These are phyloP conservation scores for Saccharomycopsis fermentans DNA, from an alignment of 805 yeast species.

Conservation along the genomic window DNA sequence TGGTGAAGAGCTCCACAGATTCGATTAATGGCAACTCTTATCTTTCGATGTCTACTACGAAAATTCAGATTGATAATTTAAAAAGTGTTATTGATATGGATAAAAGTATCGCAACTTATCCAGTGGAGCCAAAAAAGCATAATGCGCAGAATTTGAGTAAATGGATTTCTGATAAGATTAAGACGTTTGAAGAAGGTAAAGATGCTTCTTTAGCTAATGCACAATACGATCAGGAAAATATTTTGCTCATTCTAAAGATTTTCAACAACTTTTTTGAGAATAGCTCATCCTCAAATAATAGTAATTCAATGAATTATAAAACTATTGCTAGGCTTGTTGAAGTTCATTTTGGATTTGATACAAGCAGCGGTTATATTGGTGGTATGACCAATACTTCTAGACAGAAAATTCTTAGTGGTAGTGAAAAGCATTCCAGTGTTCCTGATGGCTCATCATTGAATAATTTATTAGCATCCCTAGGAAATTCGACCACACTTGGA, in stretches of 20 bases:
- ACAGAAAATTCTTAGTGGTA: neutral
- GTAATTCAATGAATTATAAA: constrained; percentile 1
- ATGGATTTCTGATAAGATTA: constrained; percentile 12
- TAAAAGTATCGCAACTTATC: constrained; percentile 7
- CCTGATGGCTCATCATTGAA: constrained; percentile 7
- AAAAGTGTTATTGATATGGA: constrained; percentile 10
- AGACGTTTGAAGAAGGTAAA: neutral
- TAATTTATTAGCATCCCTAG: neutral
- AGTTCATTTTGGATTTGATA: constrained; percentile 11
- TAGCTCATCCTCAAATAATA: neutral
- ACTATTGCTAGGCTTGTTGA: constrained; percentile 2
- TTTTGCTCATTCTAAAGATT: constrained; percentile 9
- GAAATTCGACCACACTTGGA: neutral
- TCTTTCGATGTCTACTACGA: neutral
- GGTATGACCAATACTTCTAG: neutral
- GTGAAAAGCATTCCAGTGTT: neutral
- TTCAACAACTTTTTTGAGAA: constrained; percentile 4
- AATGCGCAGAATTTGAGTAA: constrained; percentile 6
- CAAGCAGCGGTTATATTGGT: neutral
- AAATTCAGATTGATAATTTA: constrained; percentile 2
- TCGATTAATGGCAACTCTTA: neutral
- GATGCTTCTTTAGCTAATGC: neutral
- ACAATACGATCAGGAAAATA: constrained; percentile 5
- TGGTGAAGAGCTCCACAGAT: constrained; percentile 1
- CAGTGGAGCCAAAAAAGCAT: constrained; percentile 15